phyloP scores from a whole-genome alignment of 2,329 filamentous ascomycete species.

The Alternaria angustiovoidea region DNA sequence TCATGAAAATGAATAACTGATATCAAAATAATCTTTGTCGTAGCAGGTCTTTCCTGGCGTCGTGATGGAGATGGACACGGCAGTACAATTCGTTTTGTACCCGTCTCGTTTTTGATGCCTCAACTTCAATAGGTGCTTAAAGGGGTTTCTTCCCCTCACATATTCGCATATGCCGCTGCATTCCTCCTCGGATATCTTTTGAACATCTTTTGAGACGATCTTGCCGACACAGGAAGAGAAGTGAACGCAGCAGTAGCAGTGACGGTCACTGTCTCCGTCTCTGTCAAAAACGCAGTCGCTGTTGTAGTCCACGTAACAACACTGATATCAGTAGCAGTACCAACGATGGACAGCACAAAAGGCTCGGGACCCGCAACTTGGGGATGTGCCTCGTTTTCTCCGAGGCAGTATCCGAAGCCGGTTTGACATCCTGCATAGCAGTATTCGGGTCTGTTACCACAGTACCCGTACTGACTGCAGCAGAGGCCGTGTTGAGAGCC shows the following conservation, averaged over 20 bases:
- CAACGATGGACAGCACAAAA: background rate
- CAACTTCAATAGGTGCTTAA: background rate
- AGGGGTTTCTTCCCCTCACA: background rate
- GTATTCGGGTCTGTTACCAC: constrained; percentile 20
- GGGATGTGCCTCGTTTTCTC: background rate
- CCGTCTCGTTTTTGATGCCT: background rate
- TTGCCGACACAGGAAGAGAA: background rate
- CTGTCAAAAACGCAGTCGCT: background rate
- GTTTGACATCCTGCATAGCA: constrained; percentile 31
- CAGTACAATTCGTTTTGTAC: background rate
- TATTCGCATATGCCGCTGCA: background rate
- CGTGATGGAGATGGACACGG: too few relatives aligned
- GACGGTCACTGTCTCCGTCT: background rate
- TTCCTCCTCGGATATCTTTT: background rate
- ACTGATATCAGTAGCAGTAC: background rate
- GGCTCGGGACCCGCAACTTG: background rate
- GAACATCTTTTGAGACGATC: background rate
- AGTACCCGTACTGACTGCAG: constrained; percentile 12
- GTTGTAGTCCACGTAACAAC: background rate
- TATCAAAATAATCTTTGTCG: background rate
- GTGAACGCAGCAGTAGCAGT: background rate
- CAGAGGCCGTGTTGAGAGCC: constrained; percentile 1
- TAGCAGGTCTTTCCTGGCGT: too few relatives aligned
- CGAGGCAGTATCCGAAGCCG: constrained; percentile 11
- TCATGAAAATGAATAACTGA: background rate